Conservation (phyloP, 805 yeast species). For the Candida piceae region DNA sequence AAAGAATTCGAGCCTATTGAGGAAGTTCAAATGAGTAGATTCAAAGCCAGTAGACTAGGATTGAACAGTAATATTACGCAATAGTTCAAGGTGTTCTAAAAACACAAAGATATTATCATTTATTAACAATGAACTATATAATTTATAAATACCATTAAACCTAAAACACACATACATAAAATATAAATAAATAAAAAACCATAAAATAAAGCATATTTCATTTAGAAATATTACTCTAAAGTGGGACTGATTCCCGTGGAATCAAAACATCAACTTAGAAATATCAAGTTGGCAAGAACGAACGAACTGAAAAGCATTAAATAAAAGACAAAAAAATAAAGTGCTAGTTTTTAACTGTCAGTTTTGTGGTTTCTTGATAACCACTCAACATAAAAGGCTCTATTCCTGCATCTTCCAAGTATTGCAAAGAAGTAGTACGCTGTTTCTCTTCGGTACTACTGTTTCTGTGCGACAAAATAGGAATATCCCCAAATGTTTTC, state of each 20-base stretch:
- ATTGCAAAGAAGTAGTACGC: slow-evolving; percentile 18
- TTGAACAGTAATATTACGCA: slow-evolving; percentile 2
- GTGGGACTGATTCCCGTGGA: too few species aligned
- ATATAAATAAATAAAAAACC: background rate
- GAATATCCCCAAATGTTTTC: slow-evolving; percentile 12
- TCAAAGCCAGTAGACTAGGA: slow-evolving; percentile 50
- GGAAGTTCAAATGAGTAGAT: slow-evolving; percentile 58
- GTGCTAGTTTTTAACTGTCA: slow-evolving; percentile 16
- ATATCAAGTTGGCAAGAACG: too few species aligned
- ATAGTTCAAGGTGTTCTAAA: too few species aligned
- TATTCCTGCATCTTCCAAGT: slow-evolving; percentile 20
- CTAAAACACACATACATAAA: background rate
- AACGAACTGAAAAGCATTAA: background rate
- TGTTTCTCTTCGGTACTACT: slow-evolving; percentile 9
- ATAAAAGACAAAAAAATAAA: background rate
- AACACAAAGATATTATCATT: too few species aligned
- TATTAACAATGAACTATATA: background rate
- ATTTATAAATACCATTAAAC: background rate
- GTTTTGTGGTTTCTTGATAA: slow-evolving; percentile 18
- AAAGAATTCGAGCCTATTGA: slow-evolving; percentile 65
- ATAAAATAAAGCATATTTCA: too few species aligned
- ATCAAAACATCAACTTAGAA: too few species aligned
- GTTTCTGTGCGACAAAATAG: slow-evolving; percentile 3
- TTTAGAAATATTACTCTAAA: too few species aligned
- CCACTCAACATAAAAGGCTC: slow-evolving; percentile 28